These are phyloP conservation scores for Kwoniella pini DNA, from an alignment of 768 basidiomycete genomes.

Conservation along the genomic window DNA sequence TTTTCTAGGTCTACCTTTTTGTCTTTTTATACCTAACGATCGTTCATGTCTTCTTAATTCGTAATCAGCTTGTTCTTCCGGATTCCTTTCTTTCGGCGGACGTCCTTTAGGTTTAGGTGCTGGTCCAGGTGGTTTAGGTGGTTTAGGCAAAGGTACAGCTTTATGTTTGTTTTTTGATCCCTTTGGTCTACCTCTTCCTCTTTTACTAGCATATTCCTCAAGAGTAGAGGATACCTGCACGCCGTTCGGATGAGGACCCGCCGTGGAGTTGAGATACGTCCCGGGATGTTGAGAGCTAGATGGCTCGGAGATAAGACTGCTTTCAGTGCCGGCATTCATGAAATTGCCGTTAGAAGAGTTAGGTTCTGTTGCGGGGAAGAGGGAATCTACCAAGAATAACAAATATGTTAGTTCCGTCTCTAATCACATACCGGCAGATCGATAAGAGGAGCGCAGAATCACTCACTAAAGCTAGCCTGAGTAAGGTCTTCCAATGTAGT, in stretches of 20 bases:
- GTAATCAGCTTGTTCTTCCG: conserved; percentile 39
- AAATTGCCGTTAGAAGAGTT: conserved; percentile 1
- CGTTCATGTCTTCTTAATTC: conserved; percentile 26
- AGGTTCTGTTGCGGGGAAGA: conserved; percentile 23
- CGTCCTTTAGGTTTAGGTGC: conserved; percentile 34
- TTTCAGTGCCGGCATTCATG: conserved; percentile 12
- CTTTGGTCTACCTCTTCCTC: conserved; percentile 69
- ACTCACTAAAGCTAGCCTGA: conserved; percentile 26
- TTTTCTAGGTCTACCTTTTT: conserved; percentile 42
- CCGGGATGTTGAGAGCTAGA: neutral
- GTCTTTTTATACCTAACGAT: conserved; percentile 30
- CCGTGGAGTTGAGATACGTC: neutral
- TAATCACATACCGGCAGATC: too few species aligned
- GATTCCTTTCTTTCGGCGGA: conserved; percentile 37
- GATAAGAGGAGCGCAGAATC: too few species aligned
- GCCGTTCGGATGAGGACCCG: neutral
- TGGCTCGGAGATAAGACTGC: neutral
- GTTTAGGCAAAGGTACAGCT: conserved; percentile 6
- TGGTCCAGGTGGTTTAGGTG: conserved; percentile 6
- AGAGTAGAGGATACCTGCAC: neutral
- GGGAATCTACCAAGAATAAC: conserved; percentile 17
- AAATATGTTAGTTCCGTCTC: too few species aligned
- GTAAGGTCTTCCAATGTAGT: conserved; percentile 36
- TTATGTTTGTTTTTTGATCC: conserved; percentile 65
- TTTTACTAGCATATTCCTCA: conserved; percentile 56